Evolutionary conservation across 2,329 filamentous ascomycete genomes (phyloP).

Genomic region (Ophiostoma pallidulum): DNA sequence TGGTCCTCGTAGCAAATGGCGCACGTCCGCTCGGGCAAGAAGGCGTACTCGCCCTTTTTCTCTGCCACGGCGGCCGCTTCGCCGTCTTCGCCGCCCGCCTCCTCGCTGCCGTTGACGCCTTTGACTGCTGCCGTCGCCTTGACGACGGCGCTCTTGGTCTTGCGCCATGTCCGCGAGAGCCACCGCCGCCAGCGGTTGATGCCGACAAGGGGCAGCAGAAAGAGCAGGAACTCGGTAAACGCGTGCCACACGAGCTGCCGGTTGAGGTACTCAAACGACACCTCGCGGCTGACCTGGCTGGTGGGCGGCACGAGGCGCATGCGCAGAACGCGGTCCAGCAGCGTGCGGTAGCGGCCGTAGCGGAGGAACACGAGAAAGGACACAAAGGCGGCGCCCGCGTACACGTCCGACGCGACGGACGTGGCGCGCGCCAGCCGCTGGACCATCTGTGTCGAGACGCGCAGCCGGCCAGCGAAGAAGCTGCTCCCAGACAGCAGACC

Average conservation of each 20-base stretch:
- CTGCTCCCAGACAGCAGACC: neutral
- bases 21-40: slow-evolving; percentile 87
- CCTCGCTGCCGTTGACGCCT: slow-evolving; percentile 5
- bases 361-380: slow-evolving; percentile 88
- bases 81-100: neutral
- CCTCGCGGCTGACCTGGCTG: slow-evolving; percentile 77
- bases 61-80: slow-evolving; percentile 32
- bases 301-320: slow-evolving; percentile 79
- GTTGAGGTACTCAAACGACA: slow-evolving; percentile 96
- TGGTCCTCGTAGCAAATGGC: slow-evolving; percentile 96
- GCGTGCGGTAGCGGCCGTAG: slow-evolving; percentile 82
- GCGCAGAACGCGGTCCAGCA: slow-evolving; percentile 75
- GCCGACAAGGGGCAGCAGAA: slow-evolving; percentile 81
- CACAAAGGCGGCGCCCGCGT: slow-evolving; percentile 70
- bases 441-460: slow-evolving; percentile 26
- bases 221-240: slow-evolving; percentile 98
- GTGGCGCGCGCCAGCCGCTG: slow-evolving; percentile 59
- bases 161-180: slow-evolving; percentile 79
- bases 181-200: slow-evolving; percentile 88
- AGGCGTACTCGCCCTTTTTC: slow-evolving; percentile 64
- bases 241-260: slow-evolving; percentile 98
- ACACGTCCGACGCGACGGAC: slow-evolving; percentile 56
- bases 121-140: slow-evolving; percentile 24
- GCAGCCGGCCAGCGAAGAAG: slow-evolving; percentile 14
- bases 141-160: slow-evolving; percentile 56